phyloP scores from a whole-genome alignment of 371 early-diverging fungal genomes.

The Catenaria anguillulae region DNA sequence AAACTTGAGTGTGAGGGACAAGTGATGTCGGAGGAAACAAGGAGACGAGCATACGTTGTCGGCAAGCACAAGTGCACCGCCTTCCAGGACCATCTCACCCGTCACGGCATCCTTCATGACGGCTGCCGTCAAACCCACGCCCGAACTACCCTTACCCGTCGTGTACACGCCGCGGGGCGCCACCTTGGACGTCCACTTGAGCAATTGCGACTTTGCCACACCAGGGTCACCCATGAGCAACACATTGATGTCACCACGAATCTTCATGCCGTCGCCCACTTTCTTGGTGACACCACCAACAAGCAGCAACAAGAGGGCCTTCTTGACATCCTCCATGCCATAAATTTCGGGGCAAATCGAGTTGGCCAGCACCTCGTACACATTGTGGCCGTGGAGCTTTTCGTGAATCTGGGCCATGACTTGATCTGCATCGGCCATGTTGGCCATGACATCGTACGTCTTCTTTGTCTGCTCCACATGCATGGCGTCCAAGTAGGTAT shows the following conservation, averaged over 20 bases:
- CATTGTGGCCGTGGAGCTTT: constrained; percentile 27
- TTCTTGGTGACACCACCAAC: constrained; percentile 79
- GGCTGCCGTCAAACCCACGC: constrained; percentile 88
- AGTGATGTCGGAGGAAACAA: neutral
- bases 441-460: constrained; percentile 60
- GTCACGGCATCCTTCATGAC: constrained; percentile 74
- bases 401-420: constrained; percentile 28
- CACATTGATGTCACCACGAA: constrained; percentile 91
- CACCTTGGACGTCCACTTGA: constrained; percentile 72
- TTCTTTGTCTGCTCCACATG: constrained; percentile 72
- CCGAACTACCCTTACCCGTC: constrained; percentile 79
- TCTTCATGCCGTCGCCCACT: constrained; percentile 80
- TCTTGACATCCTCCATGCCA: constrained; percentile 93
- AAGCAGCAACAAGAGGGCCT: constrained; percentile 71
- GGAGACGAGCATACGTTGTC: constrained; percentile 31
- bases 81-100: constrained; percentile 80
- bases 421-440: constrained; percentile 36
- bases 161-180: constrained; percentile 88
- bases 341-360: constrained; percentile 95
- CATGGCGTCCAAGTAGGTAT: constrained; percentile 86
- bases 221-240: constrained; percentile 98
- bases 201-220: constrained; percentile 86
- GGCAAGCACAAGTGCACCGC: constrained; percentile 81
- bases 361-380: constrained; percentile 74
- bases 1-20: neutral